Evolutionary conservation across 2,329 filamentous ascomycete genomes (phyloP).

Genomic region (Ophiostoma himal-ulmi): DNA sequence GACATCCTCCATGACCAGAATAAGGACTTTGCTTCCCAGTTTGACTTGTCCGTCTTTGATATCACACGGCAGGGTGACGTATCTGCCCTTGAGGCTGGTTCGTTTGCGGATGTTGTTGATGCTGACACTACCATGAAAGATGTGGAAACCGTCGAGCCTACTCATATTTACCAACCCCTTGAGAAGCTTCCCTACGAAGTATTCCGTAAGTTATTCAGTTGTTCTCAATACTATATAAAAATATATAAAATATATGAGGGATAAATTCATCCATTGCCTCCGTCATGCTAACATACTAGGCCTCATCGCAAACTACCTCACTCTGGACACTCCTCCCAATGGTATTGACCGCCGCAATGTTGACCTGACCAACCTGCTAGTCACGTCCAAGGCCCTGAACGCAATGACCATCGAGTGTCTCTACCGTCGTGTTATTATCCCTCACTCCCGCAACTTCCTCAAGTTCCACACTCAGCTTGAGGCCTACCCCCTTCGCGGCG

Average conservation of each 20-base stretch:
- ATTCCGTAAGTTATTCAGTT: constrained; percentile 42
- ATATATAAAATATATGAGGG: too few species aligned
- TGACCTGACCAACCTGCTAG: constrained; percentile 68
- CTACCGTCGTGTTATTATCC: constrained; percentile 74
- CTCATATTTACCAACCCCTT: constrained; percentile 33
- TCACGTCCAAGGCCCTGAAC: constrained; percentile 71
- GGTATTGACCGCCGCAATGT: constrained; percentile 70
- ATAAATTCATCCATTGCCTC: too few species aligned
- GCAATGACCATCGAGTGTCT: constrained; percentile 67
- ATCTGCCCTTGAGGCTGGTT: constrained; percentile 16
- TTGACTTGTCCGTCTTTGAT: constrained; percentile 9
- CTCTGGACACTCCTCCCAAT: constrained; percentile 67
- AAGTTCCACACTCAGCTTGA: constrained; percentile 69
- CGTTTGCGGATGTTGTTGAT: constrained; percentile 15
- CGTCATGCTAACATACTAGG: constrained; percentile 39
- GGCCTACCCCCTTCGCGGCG: constrained; percentile 62
- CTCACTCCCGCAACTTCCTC: constrained; percentile 75
- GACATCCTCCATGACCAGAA: constrained; percentile 12
- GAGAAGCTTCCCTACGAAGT: constrained; percentile 66
- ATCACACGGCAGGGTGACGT: constrained; percentile 3
- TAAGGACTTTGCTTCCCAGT: neutral
- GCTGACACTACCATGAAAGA: constrained; percentile 21
- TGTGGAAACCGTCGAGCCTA: constrained; percentile 9
- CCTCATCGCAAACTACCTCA: constrained; percentile 67
- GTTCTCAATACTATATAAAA: neutral